Evolutionary conservation across 768 basidiomycete genomes (phyloP), one percentile per base, ranked within the genome.

Genomic region (Termitomyces sp.): DNA sequence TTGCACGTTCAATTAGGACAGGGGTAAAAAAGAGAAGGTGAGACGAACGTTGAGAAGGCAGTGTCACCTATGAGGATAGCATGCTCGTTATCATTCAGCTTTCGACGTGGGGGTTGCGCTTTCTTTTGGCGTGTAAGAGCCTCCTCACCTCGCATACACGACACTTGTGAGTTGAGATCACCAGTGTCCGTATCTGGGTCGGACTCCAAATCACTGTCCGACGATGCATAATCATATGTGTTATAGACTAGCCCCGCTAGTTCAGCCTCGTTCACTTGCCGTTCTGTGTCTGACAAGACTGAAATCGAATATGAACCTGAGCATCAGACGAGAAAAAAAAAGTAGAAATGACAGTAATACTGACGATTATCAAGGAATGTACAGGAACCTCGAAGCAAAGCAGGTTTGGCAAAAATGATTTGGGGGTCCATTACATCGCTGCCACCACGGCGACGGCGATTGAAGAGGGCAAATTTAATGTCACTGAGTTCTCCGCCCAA

Each of bases 401-500:
- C n/a, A 55, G 13, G 36, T 58, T 64, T 68, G 12, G 62, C 66
- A 28, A 63, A 69, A 71, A 24, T 9, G 66, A 16, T 12, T 55
- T 39, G 1, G 67, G n/a, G 66, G 15, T 61, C 60, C 6, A 39
- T 60, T 0, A 59, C 63, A 5, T 35, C 58, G 1, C 24, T 24
- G 0, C 15, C 44, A 20, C 57, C 54, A 22, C 58, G 57, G 24
- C 63, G 58, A n/a, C n/a, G 20, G 58, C n/a, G n/a, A n/a, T n/a
- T 63, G 64, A 68, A 69, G 13, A 65, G 63, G 24, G 62, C 67
- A 48, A 69, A 69, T 45, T 61, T 66, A 18, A 60, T 28, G 42
- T 71, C 62, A 5, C 65, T 49, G 8, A 68, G 22, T 35, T 65
- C 66, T 8, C 38, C 32, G 7, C 65, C 65, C 2, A n/a, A 18